Conservation (phyloP, 169 alveolate genomes). For the Eimeria praecox region DNA sequence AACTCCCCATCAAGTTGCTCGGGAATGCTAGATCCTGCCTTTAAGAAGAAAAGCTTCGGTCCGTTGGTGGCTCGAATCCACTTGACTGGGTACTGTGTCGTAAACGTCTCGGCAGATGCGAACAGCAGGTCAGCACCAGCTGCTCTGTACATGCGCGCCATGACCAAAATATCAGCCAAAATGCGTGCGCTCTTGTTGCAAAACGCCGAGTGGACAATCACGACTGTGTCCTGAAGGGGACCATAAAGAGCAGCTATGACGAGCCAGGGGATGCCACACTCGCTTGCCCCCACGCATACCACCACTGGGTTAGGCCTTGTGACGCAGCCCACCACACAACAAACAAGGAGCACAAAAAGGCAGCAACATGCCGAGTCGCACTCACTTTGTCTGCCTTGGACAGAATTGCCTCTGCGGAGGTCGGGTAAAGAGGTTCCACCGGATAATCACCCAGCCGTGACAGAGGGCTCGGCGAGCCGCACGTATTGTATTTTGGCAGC, state of each 20-base stretch:
- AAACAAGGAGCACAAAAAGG: neutral
- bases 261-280: neutral
- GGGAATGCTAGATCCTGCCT: slow-evolving; percentile 23
- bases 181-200: slow-evolving; percentile 71
- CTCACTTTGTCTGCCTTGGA: slow-evolving; percentile 55
- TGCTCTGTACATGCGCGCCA: slow-evolving; percentile 72
- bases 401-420: slow-evolving; percentile 28
- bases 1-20: slow-evolving; percentile 53
- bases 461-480: slow-evolving; percentile 32
- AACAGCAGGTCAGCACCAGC: slow-evolving; percentile 67
- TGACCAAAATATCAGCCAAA: slow-evolving; percentile 46
- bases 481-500: slow-evolving; percentile 63
- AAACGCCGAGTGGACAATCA: slow-evolving; percentile 70
- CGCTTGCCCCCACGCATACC: neutral
- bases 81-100: slow-evolving; percentile 33
- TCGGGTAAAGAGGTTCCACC: slow-evolving; percentile 49
- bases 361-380: neutral
- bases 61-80: slow-evolving; percentile 47
- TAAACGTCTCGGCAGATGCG: slow-evolving; percentile 66
- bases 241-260: neutral
- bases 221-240: slow-evolving; percentile 69
- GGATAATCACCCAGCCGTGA: slow-evolving; percentile 70
- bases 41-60: slow-evolving; percentile 64
- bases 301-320: neutral
- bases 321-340: neutral